Evolutionary conservation across 1,284 basidiomycete species (phyloP), one percentile per base, ranked within the genome.

Genomic region (Lignosus rhinocerotis): DNA sequence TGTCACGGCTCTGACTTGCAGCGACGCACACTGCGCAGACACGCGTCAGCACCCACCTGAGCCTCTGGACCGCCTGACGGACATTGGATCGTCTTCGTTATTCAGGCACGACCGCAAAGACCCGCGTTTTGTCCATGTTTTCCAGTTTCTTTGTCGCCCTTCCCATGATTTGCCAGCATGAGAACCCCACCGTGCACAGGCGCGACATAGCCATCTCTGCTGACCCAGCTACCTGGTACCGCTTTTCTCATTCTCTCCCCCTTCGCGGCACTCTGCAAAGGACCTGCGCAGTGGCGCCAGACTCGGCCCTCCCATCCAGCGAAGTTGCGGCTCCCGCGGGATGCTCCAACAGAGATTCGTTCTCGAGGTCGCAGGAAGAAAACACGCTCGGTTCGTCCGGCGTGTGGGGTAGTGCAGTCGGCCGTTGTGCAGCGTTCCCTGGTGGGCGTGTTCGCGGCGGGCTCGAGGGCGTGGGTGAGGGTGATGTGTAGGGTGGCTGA

Each of bases 291-390:
- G 32, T 50, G 55, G 46, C 36, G 46, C 43, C 56, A 53, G 68
- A 66, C 66, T 67, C 70, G 62, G 63, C 64, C 36, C 65, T 59
- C 55, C 58, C 48, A 50, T 44, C 43, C 30, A 50, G 58, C 60
- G 62, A 55, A 63, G 60, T 70, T 70, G 66, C 55, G 66, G 60
- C 43, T 64, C 69, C 67, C 51, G 17, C 64, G 69, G 69, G 68
- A 67, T 60, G 61, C 51, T 47, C 39, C 58, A 65, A 67, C 58
- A 69, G 67, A 69, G 68, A 62, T 62, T 67, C 50, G 68, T 63
- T 62, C 68, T 69, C 68, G 67, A 47, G 61, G 59, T 56, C 58
- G 58, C 50, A 43, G 59, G 45, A 33, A 61, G 52, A 59, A 64
- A 43, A 43, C 58, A 51, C 54, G 58, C n/a, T 33, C 43, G 45